Conservation (phyloP, 169 alveolate genomes). For the Plasmodium ovale region DNA sequence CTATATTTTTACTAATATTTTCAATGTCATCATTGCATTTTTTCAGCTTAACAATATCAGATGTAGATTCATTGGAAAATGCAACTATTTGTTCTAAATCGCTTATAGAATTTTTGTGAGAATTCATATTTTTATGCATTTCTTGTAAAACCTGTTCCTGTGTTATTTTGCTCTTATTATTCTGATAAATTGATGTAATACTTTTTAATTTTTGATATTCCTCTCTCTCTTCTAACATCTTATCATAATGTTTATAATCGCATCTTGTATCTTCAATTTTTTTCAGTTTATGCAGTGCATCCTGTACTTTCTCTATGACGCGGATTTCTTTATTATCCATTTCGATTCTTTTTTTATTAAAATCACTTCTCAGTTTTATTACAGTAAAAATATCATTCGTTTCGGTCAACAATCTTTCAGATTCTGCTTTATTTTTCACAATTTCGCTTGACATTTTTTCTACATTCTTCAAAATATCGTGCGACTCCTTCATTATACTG, state of each 20-base stretch:
- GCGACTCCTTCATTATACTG: not conserved
- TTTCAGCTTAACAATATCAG: not conserved
- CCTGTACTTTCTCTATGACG: not conserved
- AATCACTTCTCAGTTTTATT: constrained; percentile 13
- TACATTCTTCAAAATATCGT: not conserved
- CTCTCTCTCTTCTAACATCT: constrained; percentile 8
- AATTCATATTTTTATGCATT: constrained; percentile 1
- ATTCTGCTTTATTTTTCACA: not conserved
- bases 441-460: not conserved
- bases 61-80: not conserved
- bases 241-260: not conserved
- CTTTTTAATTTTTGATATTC: not conserved
- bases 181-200: not conserved
- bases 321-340: not conserved
- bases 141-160: not conserved
- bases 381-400: constrained; percentile 2
- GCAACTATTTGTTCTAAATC: not conserved
- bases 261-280: constrained; percentile 11
- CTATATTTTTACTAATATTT: not conserved
- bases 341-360: not conserved
- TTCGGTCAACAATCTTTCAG: not conserved
- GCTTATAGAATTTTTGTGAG: not conserved
- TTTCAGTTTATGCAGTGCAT: not conserved
- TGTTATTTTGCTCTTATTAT: not conserved
- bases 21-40: constrained; percentile 1